Evolutionary conservation across 495 filamentous ascomycete genomes (phyloP), one percentile per base, ranked within the genome.

Genomic region (Penicillium subrubescens): DNA sequence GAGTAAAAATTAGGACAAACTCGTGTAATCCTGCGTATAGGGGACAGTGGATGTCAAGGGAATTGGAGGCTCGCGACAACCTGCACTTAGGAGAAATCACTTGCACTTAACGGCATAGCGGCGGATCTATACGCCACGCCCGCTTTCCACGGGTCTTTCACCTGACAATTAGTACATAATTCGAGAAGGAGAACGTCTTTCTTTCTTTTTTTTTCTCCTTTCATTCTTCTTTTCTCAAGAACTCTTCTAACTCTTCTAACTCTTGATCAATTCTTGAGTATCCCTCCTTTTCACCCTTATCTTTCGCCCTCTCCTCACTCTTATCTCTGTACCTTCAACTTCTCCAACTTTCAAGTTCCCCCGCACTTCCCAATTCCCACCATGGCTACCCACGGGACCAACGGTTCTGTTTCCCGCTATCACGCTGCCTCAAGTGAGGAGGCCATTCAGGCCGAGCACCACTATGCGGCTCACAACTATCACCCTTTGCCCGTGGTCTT

Each of bases 381-480:
- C 67, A 83, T 84, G 81, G 64, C 79, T 27, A 70, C 81, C 67
- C 79, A 74, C 63, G 76, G 73, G 57, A 73, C 72, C 74, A 62
- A 73, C 62, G 71, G 66, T 12, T 58, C 65, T 56, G 68, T 61
- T 65, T 81, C 71, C 73, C 83, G 84, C 68, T 93, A 92, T 80
- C 96, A 98, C 80, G 86, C 92, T 23, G 73, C 89, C 53, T 91
- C 94, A 25, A 92, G 92, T n/a, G 79, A 86, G 37, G 81, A 82
- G 62, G 95, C 95, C 61, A 93, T 97, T 71, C 76, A 86, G 31
- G 84, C 87, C 60, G 95, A 99, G 80, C 80, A 92, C 69, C 81
- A 89, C 57, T 94, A 87, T 78, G 95, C 95, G 46, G 95, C 95
- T 48, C 95, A 99, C 86, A 99, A 99, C 79, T 99, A 99, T 81